Conservation (phyloP, 345 rosid species). For the Draba incana region DNA sequence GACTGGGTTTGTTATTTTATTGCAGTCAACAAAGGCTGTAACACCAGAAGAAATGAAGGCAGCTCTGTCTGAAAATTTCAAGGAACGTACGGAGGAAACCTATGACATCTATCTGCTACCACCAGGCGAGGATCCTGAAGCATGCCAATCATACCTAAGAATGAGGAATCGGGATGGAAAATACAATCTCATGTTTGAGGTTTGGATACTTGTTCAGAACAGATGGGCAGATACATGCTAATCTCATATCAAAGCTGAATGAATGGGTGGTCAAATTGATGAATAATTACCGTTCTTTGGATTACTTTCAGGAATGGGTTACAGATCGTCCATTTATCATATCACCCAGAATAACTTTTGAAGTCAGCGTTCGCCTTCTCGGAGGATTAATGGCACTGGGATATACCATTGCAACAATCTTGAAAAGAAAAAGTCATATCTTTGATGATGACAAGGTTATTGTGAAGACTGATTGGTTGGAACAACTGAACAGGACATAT, state of each 20-base stretch:
- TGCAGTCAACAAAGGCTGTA: conserved; percentile 76
- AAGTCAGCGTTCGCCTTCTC: conserved; percentile 91
- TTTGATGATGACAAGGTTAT: conserved; percentile 72
- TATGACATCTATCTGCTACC: conserved; percentile 98
- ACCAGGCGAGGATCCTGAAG: conserved; percentile 99
- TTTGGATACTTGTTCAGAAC: conserved; percentile 42
- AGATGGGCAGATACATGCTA: background rate
- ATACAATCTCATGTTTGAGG: conserved; percentile 99
- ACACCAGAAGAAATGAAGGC: conserved; percentile 79
- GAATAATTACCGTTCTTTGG: conserved; percentile 15
- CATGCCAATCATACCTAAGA: conserved; percentile 96
- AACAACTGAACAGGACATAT: conserved; percentile 86
- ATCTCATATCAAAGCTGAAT: conserved; percentile 5
- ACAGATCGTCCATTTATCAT: conserved; percentile 94
- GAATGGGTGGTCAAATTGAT: background rate
- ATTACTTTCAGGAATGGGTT: conserved; percentile 90
- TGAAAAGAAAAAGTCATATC: conserved; percentile 92
- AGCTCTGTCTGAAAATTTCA: conserved; percentile 56
- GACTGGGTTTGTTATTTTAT: conserved; percentile 27
- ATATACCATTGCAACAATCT: conserved; percentile 88
- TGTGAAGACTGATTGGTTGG: conserved; percentile 96
- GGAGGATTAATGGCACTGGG: conserved; percentile 99
- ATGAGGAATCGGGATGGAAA: conserved; percentile 99
- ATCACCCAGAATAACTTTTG: conserved; percentile 97
- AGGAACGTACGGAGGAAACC: conserved; percentile 85